Conservation (phyloP, 78 protist genomes). For the Dictyostelium discoideum region DNA sequence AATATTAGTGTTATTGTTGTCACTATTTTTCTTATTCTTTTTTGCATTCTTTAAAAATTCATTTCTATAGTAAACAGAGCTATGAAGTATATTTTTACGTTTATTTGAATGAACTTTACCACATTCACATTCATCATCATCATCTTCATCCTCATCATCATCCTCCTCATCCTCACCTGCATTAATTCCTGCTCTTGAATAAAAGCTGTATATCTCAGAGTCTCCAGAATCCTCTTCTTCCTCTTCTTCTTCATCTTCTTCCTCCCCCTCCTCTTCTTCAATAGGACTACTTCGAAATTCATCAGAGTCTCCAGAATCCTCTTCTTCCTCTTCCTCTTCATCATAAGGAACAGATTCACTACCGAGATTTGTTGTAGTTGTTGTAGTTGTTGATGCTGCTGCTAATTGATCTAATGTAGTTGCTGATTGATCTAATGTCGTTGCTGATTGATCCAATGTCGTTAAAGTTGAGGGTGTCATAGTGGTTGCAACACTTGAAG, state of each 20-base stretch:
- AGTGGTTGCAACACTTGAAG: neutral
- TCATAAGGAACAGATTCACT: neutral
- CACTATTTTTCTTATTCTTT: neutral
- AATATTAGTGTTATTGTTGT: neutral
- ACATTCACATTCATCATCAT: neutral
- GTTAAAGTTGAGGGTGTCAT: neutral
- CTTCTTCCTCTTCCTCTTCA: neutral
- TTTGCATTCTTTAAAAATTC: neutral
- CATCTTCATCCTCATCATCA: neutral
- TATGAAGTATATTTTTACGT: neutral
- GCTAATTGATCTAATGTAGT: too few species aligned
- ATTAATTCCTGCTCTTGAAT: too few species aligned
- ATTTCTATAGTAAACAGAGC: neutral
- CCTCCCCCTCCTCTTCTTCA: neutral
- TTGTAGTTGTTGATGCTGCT: neutral
- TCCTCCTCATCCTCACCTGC: neutral
- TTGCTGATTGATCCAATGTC: neutral
- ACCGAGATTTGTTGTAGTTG: neutral
- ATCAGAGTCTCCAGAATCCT: neutral
- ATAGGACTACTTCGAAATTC: too few species aligned
- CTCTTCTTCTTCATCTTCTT: neutral
- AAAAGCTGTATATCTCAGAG: too few species aligned
- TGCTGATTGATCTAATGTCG: too few species aligned
- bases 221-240: constrained; percentile 9
- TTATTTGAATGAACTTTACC: neutral